Base-by-base conservation (phyloP, 768 basidiomycete species). In the Sarcodon aspratus region DNA sequence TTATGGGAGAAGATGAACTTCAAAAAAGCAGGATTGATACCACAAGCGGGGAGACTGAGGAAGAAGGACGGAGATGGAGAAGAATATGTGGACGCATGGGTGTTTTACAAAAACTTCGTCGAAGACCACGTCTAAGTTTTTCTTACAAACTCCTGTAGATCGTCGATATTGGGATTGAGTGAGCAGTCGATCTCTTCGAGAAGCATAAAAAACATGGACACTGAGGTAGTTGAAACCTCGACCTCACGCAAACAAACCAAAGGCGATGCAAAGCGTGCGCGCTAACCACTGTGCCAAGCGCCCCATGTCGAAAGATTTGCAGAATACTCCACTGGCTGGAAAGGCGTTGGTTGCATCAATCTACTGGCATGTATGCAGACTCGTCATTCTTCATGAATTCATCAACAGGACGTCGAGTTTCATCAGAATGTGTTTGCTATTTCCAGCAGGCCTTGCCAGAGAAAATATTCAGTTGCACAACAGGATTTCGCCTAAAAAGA, bases 1-100 rank as follows among this genome's bases (percentile, higher is more conserved):
- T 71, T 96, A 31, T 97, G 92, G 93, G 93, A 96, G 55, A 64
- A 69, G 13, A 70, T 94, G 0, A 80, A 80, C 7, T 96, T 97
- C 69, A 73, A 67, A 8, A 84, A 85, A 55, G 84, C 80, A 2
- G 92, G 91, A 0, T 63, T 75, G 46, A 87, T 90, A 58, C 85
- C 84, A 31, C 72, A 74, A 35, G 85, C 83, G 3, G 94, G 94
- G 1, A 71, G 83, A 43, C 66, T 95, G 43, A 76, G 66, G 52
- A 75, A 72, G 7, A 82, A 87, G 55, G 90, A 85, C 0, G 59
- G 31, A 9, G 36, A 66, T 5, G 83, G 78, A 11, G 93, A 95
- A 59, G 91, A 94, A 60, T 94, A 80, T 55, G 81, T 93, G 7
- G 92, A 96, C 60, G 90, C 93, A 0, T 79, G 80, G 66, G 76